phyloP scores from a whole-genome alignment of 2,329 filamentous ascomycete genomes.

The Septoria linicola region DNA sequence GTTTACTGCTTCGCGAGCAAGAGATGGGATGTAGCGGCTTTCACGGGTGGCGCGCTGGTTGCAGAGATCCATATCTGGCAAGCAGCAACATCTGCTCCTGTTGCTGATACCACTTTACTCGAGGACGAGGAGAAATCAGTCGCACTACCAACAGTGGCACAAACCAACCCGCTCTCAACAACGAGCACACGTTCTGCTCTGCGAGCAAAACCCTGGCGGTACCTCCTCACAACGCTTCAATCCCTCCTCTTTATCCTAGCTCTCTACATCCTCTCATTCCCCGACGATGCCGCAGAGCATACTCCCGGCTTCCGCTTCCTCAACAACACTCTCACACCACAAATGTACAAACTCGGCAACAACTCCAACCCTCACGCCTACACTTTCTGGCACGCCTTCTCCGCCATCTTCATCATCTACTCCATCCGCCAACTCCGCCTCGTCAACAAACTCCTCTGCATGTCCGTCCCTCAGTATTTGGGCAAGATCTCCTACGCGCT shows the following conservation, averaged over 20 bases:
- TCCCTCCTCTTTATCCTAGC: constrained; percentile 3
- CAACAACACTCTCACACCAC: constrained; percentile 5
- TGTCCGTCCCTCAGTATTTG: constrained; percentile 17
- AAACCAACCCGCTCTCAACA: neutral
- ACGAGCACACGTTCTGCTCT: too few species aligned
- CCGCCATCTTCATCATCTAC: constrained; percentile 14
- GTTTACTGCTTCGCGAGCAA: constrained; percentile 7
- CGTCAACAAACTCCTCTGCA: constrained; percentile 4
- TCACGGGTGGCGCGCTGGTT: constrained; percentile 19
- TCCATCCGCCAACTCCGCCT: constrained; percentile 3
- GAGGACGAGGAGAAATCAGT: constrained; percentile 1
- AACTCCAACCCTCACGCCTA: constrained; percentile 5
- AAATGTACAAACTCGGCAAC: neutral
- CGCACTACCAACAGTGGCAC: neutral
- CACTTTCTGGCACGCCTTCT: constrained; percentile 17
- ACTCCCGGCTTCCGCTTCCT: constrained; percentile 17
- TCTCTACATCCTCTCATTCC: constrained; percentile 18
- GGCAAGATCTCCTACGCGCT: constrained; percentile 22
- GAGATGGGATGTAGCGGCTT: constrained; percentile 20
- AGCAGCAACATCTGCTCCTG: neutral
- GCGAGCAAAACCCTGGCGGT: neutral
- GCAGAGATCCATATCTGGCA: constrained; percentile 15
- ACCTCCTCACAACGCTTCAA: neutral
- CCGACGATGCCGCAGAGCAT: constrained; percentile 15
- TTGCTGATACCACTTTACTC: too few species aligned